Evolutionary conservation across 2,329 filamentous ascomycete species (phyloP), one percentile per base, ranked within the genome.

Genomic region (Tetracladium maxilliforme): DNA sequence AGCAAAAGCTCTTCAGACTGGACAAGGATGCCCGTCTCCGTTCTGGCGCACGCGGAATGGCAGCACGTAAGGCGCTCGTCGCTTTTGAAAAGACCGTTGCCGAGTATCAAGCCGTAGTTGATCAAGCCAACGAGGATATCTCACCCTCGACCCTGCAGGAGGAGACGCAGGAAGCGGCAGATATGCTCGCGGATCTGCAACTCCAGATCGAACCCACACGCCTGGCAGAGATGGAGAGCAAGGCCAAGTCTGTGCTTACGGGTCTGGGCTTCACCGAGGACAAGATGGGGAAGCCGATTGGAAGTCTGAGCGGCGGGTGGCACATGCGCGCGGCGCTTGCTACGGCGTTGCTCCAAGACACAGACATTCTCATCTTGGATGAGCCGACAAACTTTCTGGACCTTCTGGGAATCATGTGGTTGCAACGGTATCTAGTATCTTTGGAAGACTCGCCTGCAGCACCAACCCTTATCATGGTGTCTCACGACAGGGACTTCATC

Each of bases 361-460:
- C 73, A 0, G 81, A 92, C 35, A 69, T 92, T 3, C 58, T 92
- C 30, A 73, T 92, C 25, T 66, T 92, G 3, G 82, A 92, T 44
- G 82, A 92, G 43, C 83, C 83, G 0, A 92, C 82, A 17, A 92
- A 92, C 42, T 92, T 82, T 42, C 62, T 92, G 2, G 82, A 92
- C 40, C 56, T 92, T 1, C 61, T 84, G 0, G 80, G 79, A 2
- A 84, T 92, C 29, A 69, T 92, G 28, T 92, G 83, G 81, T 58
- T 93, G 2, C 76, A 92, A 42, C 64, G 64, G 9, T 75, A 84
- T 41, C 64, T 92, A 7, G 55, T 64, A 61, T 2, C 47, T 75
- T 4, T 57, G 59, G 4, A 62, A 70, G 12, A 47, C 46, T 0
- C 51, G 59, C 0, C 49, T 58, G 66, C 61, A 1, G 37, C 64